Evolutionary conservation across 306 rosid genomes (phyloP).

Genomic region (Trifolium fragiferum): DNA sequence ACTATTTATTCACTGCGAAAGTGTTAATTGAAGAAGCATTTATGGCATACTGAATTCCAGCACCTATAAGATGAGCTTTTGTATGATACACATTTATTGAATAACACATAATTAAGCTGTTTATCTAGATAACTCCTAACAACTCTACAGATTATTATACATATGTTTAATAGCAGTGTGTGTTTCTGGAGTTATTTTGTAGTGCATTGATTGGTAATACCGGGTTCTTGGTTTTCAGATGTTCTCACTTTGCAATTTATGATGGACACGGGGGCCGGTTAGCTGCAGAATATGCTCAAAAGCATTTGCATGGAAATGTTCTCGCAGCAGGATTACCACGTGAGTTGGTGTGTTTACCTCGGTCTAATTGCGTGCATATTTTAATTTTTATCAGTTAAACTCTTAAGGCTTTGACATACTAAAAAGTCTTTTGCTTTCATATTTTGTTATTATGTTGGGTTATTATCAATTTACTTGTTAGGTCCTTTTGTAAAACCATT

Average conservation of each 20-base stretch:
- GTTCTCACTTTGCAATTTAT: conserved; percentile 86
- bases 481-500: not conserved
- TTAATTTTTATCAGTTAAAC: conserved; percentile 33
- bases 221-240: conserved; percentile 50
- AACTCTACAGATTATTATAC: not conserved
- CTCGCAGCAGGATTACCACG: conserved; percentile 94
- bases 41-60: not conserved
- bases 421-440: conserved; percentile 28
- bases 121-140: not conserved
- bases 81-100: not conserved
- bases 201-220: conserved; percentile 30
- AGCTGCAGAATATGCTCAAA: conserved; percentile 87
- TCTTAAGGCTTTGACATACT: conserved; percentile 28
- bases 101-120: not conserved
- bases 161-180: not conserved
- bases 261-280: conserved; percentile 96
- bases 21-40: too few relatives aligned
- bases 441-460: conserved; percentile 19
- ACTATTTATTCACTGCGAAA: not conserved
- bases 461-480: conserved; percentile 2
- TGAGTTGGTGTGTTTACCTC: conserved; percentile 99
- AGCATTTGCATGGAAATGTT: conserved; percentile 75
- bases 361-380: conserved; percentile 60
- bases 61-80: not conserved
- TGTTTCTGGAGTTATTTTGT: conserved; percentile 12